Conservation (phyloP, 495 filamentous ascomycete genomes). For the Neurospora sp. region DNA sequence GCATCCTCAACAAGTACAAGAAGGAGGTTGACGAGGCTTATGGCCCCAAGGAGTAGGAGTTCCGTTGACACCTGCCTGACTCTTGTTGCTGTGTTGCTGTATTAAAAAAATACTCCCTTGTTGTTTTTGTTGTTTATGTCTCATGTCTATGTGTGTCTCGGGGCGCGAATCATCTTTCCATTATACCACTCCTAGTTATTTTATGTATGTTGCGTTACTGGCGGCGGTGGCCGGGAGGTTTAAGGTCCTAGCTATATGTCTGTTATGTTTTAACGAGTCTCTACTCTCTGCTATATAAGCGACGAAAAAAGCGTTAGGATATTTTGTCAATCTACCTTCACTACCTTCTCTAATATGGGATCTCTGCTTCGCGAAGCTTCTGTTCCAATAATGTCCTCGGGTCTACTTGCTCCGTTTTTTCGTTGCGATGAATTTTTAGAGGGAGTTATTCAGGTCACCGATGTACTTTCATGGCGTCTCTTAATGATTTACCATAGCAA, state of each 20-base stretch:
- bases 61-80: conserved; percentile 1
- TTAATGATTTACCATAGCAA: too few relatives aligned
- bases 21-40: conserved; percentile 56
- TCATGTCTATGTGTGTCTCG: background rate
- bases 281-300: background rate
- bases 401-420: background rate
- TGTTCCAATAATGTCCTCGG: background rate
- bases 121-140: background rate
- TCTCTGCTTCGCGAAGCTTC: background rate
- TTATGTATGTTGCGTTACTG: background rate
- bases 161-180: background rate
- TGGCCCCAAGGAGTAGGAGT: conserved; percentile 12
- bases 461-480: too few relatives aligned
- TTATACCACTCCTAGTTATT: conserved; percentile 3
- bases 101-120: background rate
- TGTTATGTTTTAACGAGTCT: background rate
- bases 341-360: background rate
- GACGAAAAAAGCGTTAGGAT: background rate
- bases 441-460: too few relatives aligned
- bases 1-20: conserved; percentile 54
- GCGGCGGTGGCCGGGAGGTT: background rate
- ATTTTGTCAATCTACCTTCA: background rate
- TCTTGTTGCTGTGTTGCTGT: background rate
- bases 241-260: background rate
- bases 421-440: background rate